Evolutionary conservation across 1,284 basidiomycete genomes (phyloP), one percentile per base, ranked within the genome.

Genomic region (Ceratobasidium sp.): DNA sequence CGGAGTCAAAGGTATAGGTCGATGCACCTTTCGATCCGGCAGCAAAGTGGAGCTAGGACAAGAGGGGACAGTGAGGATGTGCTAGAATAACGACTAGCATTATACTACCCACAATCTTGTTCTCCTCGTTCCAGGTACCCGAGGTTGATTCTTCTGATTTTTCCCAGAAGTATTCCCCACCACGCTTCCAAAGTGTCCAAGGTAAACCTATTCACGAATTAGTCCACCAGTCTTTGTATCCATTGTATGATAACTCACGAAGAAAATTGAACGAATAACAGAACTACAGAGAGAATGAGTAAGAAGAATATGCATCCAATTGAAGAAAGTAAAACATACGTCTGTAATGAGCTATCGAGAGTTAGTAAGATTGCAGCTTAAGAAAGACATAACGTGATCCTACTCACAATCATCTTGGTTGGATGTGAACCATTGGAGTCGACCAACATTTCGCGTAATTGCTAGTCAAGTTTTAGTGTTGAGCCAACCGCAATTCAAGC

Each of bases 81-180:
- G n/a, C n/a, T n/a, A 18, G 6, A 14, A n/a, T 6, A 26, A n/a
- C 12, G 18, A 1, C 16, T 9, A 3, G 32, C 3, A 1, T 34
- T 4, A 36, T n/a, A 36, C 34, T 9, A 58, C 57, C 18, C n/a
- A 58, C 57, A 3, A 58, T 58, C 18, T 26, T 39, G 12, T 58
- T 34, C 8, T 41, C 36, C 10, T 16, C 9, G 3, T 1, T 58
- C 57, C 36, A 26, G 34, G 21, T 16, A 41, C 36, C 9, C 9
- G 28, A 2, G 23, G 8, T 21, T 26, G 9, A 58, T n/a, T 41
- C 57, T 21, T 39, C 21, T 1, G 57, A 58, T 5, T 58, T 8
- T 2, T 58, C 57, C 57, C 57, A 58, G 57, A 58, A 39, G 21
- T n/a, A n/a, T n/a, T n/a, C n/a, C n/a, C n/a, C n/a, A n/a, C n/a